Evolutionary conservation across 805 yeast genomes (phyloP).

Genomic region (Starmerella tilneyi): DNA sequence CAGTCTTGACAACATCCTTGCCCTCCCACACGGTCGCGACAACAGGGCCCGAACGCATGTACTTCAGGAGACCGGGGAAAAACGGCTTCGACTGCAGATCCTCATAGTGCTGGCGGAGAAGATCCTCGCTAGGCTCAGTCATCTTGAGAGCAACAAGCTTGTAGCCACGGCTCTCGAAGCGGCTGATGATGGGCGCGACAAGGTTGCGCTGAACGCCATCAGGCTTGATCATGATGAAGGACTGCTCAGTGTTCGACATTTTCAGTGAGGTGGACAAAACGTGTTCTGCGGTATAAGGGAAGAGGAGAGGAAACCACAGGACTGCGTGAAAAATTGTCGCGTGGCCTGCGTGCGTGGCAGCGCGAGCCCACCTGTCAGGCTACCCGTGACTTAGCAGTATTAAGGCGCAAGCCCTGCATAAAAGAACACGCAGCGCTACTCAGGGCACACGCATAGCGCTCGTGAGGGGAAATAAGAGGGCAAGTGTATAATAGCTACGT

Average conservation of each 20-base stretch:
- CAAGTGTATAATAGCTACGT: too few species aligned
- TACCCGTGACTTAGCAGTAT: too few species aligned
- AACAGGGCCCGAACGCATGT: slow-evolving; percentile 98
- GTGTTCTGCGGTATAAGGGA: too few species aligned
- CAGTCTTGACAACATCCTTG: slow-evolving; percentile 97
- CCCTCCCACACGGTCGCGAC: slow-evolving; percentile 99
- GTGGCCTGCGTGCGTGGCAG: background rate
- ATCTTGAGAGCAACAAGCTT: slow-evolving; percentile 94
- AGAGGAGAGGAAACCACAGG: too few species aligned
- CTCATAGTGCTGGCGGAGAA: slow-evolving; percentile 87
- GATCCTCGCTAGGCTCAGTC: slow-evolving; percentile 72
- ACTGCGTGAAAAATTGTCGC: slow-evolving; percentile 1
- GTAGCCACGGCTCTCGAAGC: slow-evolving; percentile 96
- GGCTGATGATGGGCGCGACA: slow-evolving; percentile 74
- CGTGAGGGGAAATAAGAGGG: slow-evolving; percentile 3
- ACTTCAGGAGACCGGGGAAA: slow-evolving; percentile 90
- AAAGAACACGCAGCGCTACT: too few species aligned
- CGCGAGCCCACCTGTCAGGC: too few species aligned
- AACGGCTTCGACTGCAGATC: slow-evolving; percentile 94
- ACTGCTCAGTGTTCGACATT: slow-evolving; percentile 27
- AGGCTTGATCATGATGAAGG: slow-evolving; percentile 46
- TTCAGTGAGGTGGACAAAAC: background rate
- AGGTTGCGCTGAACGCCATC: slow-evolving; percentile 99
- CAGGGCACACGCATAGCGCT: too few species aligned
- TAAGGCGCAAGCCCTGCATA: slow-evolving; percentile 2